Base-by-base conservation (phyloP, 176 grass and related monocot genomes). In the Guadua angustifolia region DNA sequence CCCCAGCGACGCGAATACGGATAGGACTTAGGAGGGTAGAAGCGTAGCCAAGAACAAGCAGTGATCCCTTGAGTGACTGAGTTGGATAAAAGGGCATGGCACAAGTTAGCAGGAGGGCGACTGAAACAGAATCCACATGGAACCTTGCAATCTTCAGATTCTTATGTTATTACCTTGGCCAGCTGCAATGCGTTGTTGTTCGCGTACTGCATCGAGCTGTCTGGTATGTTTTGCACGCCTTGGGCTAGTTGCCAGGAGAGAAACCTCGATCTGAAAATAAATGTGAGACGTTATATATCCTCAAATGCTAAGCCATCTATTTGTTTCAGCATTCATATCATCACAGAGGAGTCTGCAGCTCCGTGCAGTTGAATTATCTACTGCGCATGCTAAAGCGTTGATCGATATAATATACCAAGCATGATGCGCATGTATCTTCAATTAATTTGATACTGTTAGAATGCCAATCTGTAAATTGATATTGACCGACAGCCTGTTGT, bases 241-340 rank as follows among this genome's bases (percentile, higher is more conserved):
- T 87, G 93, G 70, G 85, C 89, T 78, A 95, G 82, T 80, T 84
- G 51, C 95, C 93, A 95, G 19, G 93, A 98, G 57, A 98, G 79
- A 77, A 93, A 66, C 75, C 95, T 98, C 46, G 21, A 53, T 36
- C 78, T 11, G 51, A 33, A 38, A 52, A 74, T 11, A 58, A 75
- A 63, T 46, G 24, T 44, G 49, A 18, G 65, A 43, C 24, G 9
- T 36, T 29, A 82, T 52, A 72, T 14, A 72, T 14, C 53, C 43
- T 21, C 9, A 55, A 26, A 53, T 5, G 29, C 65, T 24, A 13
- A 79, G 69, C 39, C 7, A 79, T 44, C 72, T 44, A 5, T 71
- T 51, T 11, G 26, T 36, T 57, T 56, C 9, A 7, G 1, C 26
- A 65, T 42, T 49, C 9, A 5, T 67, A 38, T 21, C 78, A 80